Evolutionary conservation across 2,329 filamentous ascomycete species (phyloP).

Genomic region (Pochonia chlamydosporia): DNA sequence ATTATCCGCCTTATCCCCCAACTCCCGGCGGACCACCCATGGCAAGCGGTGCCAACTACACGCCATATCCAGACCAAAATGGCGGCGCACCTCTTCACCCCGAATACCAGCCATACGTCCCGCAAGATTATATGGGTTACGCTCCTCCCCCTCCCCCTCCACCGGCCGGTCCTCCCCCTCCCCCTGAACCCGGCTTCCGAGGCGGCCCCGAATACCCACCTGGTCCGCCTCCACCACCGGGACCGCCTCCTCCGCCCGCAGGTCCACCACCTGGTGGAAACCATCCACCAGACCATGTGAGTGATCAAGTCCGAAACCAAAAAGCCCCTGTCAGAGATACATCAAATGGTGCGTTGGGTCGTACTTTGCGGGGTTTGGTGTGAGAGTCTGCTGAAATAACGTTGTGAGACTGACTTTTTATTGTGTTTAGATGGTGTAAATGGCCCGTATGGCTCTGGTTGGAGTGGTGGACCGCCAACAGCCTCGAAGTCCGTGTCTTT

Average conservation of each 20-base stretch:
- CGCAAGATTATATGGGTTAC: constrained; percentile 36
- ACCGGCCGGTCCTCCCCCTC: constrained; percentile 25
- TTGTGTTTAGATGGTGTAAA: constrained; percentile 24
- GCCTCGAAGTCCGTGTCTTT: constrained; percentile 39
- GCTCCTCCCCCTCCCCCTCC: constrained; percentile 27
- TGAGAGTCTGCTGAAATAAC: too few species aligned
- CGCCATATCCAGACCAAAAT: constrained; percentile 22
- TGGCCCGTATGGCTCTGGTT: not conserved
- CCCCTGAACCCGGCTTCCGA: constrained; percentile 9
- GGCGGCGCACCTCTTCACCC: constrained; percentile 14
- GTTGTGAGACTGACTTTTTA: too few species aligned
- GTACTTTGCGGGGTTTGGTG: constrained; percentile 18
- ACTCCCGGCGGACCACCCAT: constrained; percentile 17
- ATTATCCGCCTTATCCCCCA: constrained; percentile 36
- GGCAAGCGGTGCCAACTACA: constrained; percentile 7
- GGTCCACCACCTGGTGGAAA: constrained; percentile 27
- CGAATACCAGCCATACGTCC: constrained; percentile 36
- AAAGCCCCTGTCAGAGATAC: constrained; percentile 16
- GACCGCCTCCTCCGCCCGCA: constrained; percentile 24
- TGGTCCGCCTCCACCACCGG: constrained; percentile 17
- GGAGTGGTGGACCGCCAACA: not conserved
- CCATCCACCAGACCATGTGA: constrained; percentile 37
- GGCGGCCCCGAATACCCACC: constrained; percentile 12
- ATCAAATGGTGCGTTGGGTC: constrained; percentile 32
- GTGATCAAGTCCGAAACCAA: constrained; percentile 28